A percentile compares a stretch with the other conserved stretches of the same genome.
These are phyloP conservation scores for Fusarium phyllophilum DNA, from an alignment of 2,329 filamentous ascomycete genomes.

Conservation along the genomic window DNA sequence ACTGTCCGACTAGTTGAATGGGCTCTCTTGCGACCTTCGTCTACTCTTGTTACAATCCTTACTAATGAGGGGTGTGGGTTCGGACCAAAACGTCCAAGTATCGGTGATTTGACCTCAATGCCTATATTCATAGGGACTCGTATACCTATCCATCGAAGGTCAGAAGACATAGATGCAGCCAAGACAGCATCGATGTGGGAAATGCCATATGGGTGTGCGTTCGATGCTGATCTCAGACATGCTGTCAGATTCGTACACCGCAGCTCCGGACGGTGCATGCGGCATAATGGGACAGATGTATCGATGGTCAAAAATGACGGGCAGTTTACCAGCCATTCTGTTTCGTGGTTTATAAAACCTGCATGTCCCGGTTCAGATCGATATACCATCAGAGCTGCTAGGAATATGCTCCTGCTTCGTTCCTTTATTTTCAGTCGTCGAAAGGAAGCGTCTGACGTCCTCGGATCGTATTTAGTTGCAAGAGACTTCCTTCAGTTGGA, in stretches of 20 bases:
- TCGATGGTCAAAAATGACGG: background rate
- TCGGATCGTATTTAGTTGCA: background rate
- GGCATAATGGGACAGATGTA: accelerated
- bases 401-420: background rate
- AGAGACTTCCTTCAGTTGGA: background rate
- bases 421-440: background rate
- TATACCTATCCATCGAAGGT: background rate
- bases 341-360: background rate
- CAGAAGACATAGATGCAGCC: background rate
- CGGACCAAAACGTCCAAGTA: background rate
- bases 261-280: accelerated
- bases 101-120: no score
- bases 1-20: background rate
- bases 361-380: background rate
- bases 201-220: background rate
- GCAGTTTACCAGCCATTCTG: background rate
- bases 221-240: background rate
- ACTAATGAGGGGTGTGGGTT: background rate
- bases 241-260: background rate
- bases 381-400: background rate
- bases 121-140: background rate
- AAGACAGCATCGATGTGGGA: accelerated
- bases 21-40: background rate
- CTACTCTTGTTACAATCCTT: accelerated
- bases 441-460: accelerated